Evolutionary conservation across 768 basidiomycete genomes (phyloP), one percentile per base, ranked within the genome.

Genomic region (Mycena filopes): DNA sequence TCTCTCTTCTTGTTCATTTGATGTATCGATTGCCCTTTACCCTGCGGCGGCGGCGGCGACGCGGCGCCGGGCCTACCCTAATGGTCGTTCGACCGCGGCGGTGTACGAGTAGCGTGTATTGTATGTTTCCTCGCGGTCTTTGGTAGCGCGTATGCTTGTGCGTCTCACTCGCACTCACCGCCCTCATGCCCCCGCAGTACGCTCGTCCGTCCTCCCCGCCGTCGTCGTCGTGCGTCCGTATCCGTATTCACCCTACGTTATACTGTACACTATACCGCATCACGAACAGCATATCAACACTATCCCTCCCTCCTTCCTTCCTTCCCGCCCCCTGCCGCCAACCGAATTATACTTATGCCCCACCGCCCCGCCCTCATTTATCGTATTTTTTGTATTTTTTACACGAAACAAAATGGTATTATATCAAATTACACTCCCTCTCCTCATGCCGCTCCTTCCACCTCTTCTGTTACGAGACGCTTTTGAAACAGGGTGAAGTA

Each of bases 1-100:
- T n/a, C 41, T 60, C 8, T 36, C 36, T 40, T 28, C 7, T 10
- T 55, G 50, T 54, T 36, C 60, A 55, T 46, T 60, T 55, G 59
- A 38, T 61, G 60, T 62, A 62, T 62, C 60, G 45, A 62, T 49
- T 55, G 60, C 53, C 60, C 36, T 36, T 16, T 33, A 26, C 51
- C 60, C 54, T 41, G 49, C 54, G 54, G 54, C 54, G 36, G 36
- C 51, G 41, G 54, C 41, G 54, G 26, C 41, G 41, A 18, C 25
- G 41, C 26, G 41, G 41, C 46, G 26, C 46, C 41, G 25, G 29
- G 50, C 54, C 36, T 55, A 55, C 36, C 36, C 36, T 36, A 36
- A 36, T 36, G 36, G 36, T 36, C 36, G 36, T 36, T 15, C 15
- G 36, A 36, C 36, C 36, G 46, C 46, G 45, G 15, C 20, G 48